A percentile compares a stretch with the other conserved stretches of the same genome.
These are phyloP conservation scores for Colletotrichum godetiae DNA, from an alignment of 2,329 filamentous ascomycete species.

Conservation along the genomic window DNA sequence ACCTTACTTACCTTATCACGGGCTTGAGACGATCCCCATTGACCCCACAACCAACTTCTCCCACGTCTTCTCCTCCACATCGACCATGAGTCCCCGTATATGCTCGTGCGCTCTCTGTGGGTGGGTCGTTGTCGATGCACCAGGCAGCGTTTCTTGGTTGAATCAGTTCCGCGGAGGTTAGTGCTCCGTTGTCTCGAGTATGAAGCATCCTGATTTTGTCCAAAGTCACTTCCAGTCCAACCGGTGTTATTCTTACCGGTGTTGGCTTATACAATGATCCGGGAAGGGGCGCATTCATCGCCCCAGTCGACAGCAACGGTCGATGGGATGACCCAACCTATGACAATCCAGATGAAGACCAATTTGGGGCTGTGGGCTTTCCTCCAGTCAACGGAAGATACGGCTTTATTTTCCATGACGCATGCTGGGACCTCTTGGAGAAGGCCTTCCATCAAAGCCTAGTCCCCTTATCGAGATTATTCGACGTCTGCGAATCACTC, in stretches of 20 bases:
- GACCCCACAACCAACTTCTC: too few relatives aligned
- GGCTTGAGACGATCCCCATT: too few relatives aligned
- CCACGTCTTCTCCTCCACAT: too few relatives aligned
- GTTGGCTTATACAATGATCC: not conserved
- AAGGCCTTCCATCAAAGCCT: not conserved
- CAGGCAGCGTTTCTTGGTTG: not conserved
- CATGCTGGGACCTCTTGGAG: not conserved
- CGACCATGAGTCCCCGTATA: not conserved
- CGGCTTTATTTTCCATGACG: not conserved
- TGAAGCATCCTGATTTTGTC: accelerated
- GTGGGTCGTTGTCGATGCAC: not conserved
- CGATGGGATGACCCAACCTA: not conserved
- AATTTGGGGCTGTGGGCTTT: not conserved
- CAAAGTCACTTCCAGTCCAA: not conserved
- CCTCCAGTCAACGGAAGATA: not conserved
- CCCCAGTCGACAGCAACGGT: not conserved
- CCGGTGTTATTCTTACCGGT: not conserved
- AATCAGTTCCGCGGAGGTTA: not conserved
- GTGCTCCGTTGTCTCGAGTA: not conserved
- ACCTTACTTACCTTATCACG: too few relatives aligned
- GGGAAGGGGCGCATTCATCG: not conserved
- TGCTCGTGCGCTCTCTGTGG: not conserved
- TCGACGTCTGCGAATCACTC: not conserved
- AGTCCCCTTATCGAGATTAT: not conserved
- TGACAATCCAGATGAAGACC: not conserved